Evolutionary conservation across 2,329 filamentous ascomycete genomes (phyloP).

Genomic region (Alternaria infectoria): DNA sequence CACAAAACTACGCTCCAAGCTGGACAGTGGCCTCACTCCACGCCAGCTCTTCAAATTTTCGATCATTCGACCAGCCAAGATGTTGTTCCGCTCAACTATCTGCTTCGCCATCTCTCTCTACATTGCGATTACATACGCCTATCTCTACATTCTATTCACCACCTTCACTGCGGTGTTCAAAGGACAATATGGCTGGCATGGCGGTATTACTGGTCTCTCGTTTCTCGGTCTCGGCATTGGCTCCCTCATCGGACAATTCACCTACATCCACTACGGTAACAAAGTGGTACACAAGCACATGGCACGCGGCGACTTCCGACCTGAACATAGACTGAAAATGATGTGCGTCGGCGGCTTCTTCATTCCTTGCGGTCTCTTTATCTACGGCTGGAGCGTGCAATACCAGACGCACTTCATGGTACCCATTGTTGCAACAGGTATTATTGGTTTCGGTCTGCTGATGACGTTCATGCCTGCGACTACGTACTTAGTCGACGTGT

Average conservation of each 20-base stretch:
- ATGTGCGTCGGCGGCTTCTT: constrained; percentile 44
- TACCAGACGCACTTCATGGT: constrained; percentile 46
- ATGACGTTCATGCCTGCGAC: constrained; percentile 48
- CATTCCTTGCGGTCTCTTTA: constrained; percentile 45
- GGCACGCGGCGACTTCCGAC: constrained; percentile 37
- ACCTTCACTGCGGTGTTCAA: constrained; percentile 54
- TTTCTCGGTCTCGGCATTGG: constrained; percentile 53
- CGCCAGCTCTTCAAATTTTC: constrained; percentile 53
- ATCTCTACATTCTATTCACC: constrained; percentile 55
- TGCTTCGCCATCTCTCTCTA: constrained; percentile 46
- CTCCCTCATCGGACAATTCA: constrained; percentile 44
- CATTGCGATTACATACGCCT: constrained; percentile 48
- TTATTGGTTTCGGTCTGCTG: constrained; percentile 46
- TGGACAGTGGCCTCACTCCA: constrained; percentile 47
- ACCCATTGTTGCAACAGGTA: constrained; percentile 41
- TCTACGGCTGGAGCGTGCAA: constrained; percentile 48
- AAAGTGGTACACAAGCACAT: constrained; percentile 38
- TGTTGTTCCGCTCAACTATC: constrained; percentile 46
- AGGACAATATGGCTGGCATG: constrained; percentile 49
- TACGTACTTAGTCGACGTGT: constrained; percentile 52
- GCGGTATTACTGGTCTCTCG: constrained; percentile 48
- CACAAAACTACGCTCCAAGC: constrained; percentile 47
- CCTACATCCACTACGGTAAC: constrained; percentile 42
- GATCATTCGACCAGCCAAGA: constrained; percentile 50
- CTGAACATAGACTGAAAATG: constrained; percentile 44